A percentile compares a stretch with the other conserved stretches of the same genome.
Conservation (phyloP, 108 stramenopile species). For the Cylindrotheca closterium region DNA sequence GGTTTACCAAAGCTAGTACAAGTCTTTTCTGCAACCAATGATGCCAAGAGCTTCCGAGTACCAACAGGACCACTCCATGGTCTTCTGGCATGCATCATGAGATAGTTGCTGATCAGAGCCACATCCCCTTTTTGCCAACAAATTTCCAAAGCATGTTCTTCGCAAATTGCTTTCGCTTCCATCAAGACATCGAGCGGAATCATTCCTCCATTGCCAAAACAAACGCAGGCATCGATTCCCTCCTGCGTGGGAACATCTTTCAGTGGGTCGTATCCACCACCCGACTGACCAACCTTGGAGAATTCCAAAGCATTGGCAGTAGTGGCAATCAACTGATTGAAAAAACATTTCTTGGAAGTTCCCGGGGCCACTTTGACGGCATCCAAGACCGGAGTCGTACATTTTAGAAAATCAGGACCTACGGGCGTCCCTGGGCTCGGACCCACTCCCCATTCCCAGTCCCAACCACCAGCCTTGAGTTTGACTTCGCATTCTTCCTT, state of each 20-base stretch:
- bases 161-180: slow-evolving; percentile 33
- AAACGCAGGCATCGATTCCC: slow-evolving; percentile 32
- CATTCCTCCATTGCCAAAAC: slow-evolving; percentile 27
- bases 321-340: slow-evolving; percentile 38
- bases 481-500: slow-evolving; percentile 31
- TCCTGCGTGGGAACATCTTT: slow-evolving; percentile 32
- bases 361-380: slow-evolving; percentile 27
- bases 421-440: not conserved
- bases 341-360: slow-evolving; percentile 32
- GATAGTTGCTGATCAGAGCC: slow-evolving; percentile 24
- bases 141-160: slow-evolving; percentile 23
- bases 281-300: slow-evolving; percentile 14
- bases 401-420: slow-evolving; percentile 25
- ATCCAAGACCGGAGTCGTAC: slow-evolving; percentile 30
- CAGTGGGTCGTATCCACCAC: slow-evolving; percentile 29
- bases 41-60: slow-evolving; percentile 31
- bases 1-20: slow-evolving; percentile 28
- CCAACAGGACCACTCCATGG: slow-evolving; percentile 34
- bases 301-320: slow-evolving; percentile 35
- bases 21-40: slow-evolving; percentile 23
- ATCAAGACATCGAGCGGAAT: slow-evolving; percentile 18
- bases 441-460: slow-evolving; percentile 26
- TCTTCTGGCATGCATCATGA: slow-evolving; percentile 35
- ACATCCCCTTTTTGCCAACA: slow-evolving; percentile 36
- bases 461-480: slow-evolving; percentile 35